Conservation (phyloP, 371 early-diverging fungal genomes). For the Blastocladiella emersonii region DNA sequence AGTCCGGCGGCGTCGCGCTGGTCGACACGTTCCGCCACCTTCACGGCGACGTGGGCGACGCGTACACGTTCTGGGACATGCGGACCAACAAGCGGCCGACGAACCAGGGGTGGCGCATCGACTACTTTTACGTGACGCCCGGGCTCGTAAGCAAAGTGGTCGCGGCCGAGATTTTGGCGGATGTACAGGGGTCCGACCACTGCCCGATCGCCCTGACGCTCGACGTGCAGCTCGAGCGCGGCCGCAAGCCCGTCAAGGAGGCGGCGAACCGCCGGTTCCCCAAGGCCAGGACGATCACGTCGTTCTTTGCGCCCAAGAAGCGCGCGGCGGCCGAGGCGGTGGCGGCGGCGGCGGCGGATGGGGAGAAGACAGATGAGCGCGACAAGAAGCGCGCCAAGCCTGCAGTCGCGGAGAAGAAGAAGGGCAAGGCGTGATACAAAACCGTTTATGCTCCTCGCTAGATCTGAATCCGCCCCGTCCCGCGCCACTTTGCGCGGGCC, state of each 20-base stretch:
- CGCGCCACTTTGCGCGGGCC: background rate
- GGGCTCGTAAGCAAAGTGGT: background rate
- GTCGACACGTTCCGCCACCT: background rate
- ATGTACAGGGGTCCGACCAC: background rate
- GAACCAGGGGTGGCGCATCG: conserved; percentile 4
- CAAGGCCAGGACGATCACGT: background rate
- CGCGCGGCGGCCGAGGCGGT: background rate
- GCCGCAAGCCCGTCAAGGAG: background rate
- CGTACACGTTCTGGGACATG: background rate
- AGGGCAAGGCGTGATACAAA: too few species aligned
- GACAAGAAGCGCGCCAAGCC: too few species aligned
- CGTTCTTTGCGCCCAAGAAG: background rate
- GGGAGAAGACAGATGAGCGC: too few species aligned
- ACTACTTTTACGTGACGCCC: background rate
- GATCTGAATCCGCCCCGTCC: background rate
- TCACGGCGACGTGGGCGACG: background rate
- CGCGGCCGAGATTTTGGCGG: background rate
- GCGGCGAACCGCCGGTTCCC: background rate
- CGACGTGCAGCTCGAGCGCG: background rate
- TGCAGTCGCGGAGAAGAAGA: too few species aligned
- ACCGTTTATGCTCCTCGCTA: too few species aligned
- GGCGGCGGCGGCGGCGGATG: too few species aligned
- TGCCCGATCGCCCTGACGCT: background rate
- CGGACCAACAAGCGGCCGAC: background rate
- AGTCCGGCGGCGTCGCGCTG: background rate